Conservation (phyloP, 164 flowering plant species). For the Hamamelis virginiana region DNA sequence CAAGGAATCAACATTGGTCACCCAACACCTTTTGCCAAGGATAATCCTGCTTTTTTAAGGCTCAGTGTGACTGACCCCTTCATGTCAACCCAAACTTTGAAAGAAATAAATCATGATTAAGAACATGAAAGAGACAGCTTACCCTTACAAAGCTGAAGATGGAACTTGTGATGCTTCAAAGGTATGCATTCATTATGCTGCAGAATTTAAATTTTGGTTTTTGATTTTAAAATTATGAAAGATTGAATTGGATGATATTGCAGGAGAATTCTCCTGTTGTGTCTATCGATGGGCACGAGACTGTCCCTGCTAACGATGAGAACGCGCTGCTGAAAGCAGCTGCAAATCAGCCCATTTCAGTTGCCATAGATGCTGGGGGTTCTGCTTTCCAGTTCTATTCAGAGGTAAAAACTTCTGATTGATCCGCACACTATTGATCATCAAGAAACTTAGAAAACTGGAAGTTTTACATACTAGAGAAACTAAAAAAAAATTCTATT, state of each 20-base stretch:
- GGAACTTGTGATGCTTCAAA: constrained; percentile 5
- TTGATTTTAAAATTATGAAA: background rate
- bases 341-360: constrained; percentile 70
- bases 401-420: constrained; percentile 40
- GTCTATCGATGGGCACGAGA: constrained; percentile 68
- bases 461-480: no score
- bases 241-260: background rate
- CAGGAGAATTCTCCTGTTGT: constrained; percentile 56
- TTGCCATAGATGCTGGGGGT: constrained; percentile 77
- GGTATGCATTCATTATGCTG: constrained; percentile 35
- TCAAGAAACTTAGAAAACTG: no score
- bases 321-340: constrained; percentile 67
- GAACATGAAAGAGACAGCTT: no score
- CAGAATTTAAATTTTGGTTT: background rate
- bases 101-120: no score
- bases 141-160: no score
- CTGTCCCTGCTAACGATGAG: constrained; percentile 67
- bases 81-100: no score
- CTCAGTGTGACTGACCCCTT: no score
- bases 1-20: no score
- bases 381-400: constrained; percentile 74
- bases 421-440: background rate
- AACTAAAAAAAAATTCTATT: no score
- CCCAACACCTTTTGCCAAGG: no score
- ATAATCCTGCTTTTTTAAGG: no score